Base-by-base conservation (phyloP, 2,329 filamentous ascomycete species). In the Cladophialophora carrionii region DNA sequence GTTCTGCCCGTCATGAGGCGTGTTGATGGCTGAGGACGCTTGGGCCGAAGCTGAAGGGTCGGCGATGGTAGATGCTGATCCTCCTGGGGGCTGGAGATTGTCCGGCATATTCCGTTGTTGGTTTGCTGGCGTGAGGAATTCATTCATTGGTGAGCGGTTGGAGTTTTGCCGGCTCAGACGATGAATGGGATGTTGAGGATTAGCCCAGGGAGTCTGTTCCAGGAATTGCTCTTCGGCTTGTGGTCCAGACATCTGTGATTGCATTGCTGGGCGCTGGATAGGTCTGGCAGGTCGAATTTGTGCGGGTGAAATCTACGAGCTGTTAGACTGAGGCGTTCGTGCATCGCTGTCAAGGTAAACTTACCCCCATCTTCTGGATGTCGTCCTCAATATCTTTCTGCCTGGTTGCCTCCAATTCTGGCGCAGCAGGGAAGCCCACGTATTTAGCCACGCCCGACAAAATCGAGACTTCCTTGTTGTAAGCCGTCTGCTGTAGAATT, bases 381-480 rank as follows among this genome's bases (percentile, higher is more conserved):
- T 99, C 95, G 57, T 94, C 89, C 62, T 96, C 91, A 54, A 95
- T 79, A 73, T 97, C 92, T 10, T 85, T 81, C 24, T 84, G 78
- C 43, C 89, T 88, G 29, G 91, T 90, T 49, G 90, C 85, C 64
- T 83, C 83, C 78, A 99, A 89, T 37, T 90, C 84, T 22, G 95
- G 95, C n/a, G 93, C 95, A 34, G 94, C 93, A 41, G 95, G 95
- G 78, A 99, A 99, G 26, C 95, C 95, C 73, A 96, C 88, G 76
- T 97, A 93, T 78, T 97, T 98, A 41, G 94, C 93, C 58, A 98
- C 84, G 43, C 94, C 94, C 5, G 93, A 89, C 63, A 99, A 81
- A 31, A 97, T 87, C 0, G 93, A 96, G 4, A 99, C 93, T 76
- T 99, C 95, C 70, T 90, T 90, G 76, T 96, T 98, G 80, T 98